Base-by-base conservation (phyloP, 495 filamentous ascomycete species). In the Trichoderma gamsii region DNA sequence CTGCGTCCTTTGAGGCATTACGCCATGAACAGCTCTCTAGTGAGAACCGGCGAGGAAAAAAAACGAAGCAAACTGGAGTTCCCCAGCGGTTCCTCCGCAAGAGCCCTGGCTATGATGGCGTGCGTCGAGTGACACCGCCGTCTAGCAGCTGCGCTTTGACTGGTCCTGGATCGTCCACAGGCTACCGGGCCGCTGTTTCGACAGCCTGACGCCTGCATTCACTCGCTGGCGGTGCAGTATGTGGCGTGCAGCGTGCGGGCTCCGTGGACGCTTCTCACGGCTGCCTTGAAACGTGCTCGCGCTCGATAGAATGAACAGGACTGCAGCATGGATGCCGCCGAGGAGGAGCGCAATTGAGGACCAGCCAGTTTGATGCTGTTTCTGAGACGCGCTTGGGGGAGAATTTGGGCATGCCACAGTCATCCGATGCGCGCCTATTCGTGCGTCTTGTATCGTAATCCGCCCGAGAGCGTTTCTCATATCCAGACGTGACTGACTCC, bases 391-490 rank as follows among this genome's bases (percentile, higher is more conserved):
- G 23, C 56, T 25, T 16, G 44, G 4, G 56, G 27, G 25, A 18
- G 27, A n/a, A 4, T 15, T 15, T 27, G 9, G 13, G 27, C 23
- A 61, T 12, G 56, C 23, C 23, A 32, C 23, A 13, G 56, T 29
- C 56, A 13, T 61, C 56, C 16, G 56, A 61, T 61, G 56, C 56
- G 56, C 56, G 56, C 56, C 56, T 61, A 32, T 61, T 7, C 23
- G n/a, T 61, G 44, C 15, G 18, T 49, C n/a, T 32, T 61, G 56
- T 29, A 29, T 32, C 56, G 56, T 61, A 32, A 9, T 21, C 56
- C 8, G 56, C 21, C 51, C 51, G 4, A n/a, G 16, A n/a, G 56
- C 27, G 27, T 32, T 25, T 61, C 56, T 32, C 56, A 61, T 61
- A 32, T 29, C 16, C 23, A 1, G 27, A 11, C 23, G 25, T 61